Evolutionary conservation across 164 flowering plant genomes (phyloP).

Genomic region (Protea cynaroides): DNA sequence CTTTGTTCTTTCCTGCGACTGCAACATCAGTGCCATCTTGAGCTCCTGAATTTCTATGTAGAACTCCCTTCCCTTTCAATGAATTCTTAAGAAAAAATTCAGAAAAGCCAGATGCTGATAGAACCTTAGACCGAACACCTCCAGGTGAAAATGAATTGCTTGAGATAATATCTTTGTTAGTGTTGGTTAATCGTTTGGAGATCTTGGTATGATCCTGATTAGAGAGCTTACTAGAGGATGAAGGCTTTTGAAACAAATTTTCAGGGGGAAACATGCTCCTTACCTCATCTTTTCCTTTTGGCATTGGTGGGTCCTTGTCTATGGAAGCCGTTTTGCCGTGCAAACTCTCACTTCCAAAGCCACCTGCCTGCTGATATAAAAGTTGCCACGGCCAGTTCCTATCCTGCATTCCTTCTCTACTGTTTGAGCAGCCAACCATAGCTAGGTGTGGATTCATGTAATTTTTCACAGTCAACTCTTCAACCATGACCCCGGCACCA

Average conservation of each 20-base stretch:
- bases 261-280: constrained; percentile 23
- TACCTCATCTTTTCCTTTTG: constrained; percentile 25
- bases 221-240: constrained; percentile 10
- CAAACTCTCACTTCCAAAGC: constrained; percentile 35
- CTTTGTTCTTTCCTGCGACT: constrained; percentile 17
- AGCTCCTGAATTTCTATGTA: constrained; percentile 28
- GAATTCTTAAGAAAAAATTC: constrained; percentile 63
- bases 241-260: constrained; percentile 22
- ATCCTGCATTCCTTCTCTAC: constrained; percentile 25
- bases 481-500: constrained; percentile 49
- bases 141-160: constrained; percentile 26
- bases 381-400: constrained; percentile 45
- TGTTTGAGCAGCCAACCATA: constrained; percentile 38
- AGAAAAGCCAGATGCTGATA: constrained; percentile 70
- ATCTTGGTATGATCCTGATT: constrained; percentile 16
- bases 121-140: constrained; percentile 55
- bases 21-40: constrained; percentile 24
- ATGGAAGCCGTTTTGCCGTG: constrained; percentile 16
- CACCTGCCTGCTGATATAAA: constrained; percentile 39
- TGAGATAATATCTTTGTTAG: constrained; percentile 20
- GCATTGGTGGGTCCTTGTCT: constrained; percentile 20
- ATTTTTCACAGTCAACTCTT: constrained; percentile 60
- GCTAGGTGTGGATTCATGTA: constrained; percentile 31
- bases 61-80: constrained; percentile 70
- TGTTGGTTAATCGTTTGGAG: constrained; percentile 15